Evolutionary conservation across 1,284 basidiomycete genomes (phyloP).

Genomic region (Sanghuangporus weigelae): DNA sequence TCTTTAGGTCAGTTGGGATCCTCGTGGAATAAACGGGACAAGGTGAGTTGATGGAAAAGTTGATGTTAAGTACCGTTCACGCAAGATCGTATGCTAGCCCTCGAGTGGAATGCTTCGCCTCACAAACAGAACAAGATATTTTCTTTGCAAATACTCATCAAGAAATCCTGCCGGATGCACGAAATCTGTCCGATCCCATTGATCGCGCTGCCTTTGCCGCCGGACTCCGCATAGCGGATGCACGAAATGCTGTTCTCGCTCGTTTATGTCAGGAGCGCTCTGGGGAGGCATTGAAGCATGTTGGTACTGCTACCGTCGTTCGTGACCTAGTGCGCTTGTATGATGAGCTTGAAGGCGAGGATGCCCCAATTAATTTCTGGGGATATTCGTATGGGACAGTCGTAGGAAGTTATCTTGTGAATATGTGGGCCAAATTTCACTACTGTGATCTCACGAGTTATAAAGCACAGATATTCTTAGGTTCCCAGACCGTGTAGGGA

Average conservation of each 20-base stretch:
- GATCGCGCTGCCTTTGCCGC: slow-evolving; percentile 20
- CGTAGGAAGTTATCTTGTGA: slow-evolving; percentile 22
- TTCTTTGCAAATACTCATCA: slow-evolving; percentile 21
- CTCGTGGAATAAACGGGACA: slow-evolving; percentile 25
- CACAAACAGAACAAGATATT: slow-evolving; percentile 25
- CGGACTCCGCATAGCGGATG: slow-evolving; percentile 21
- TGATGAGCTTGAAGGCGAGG: slow-evolving; percentile 21
- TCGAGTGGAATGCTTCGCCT: slow-evolving; percentile 23
- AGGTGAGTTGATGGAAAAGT: slow-evolving; percentile 17
- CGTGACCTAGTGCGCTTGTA: slow-evolving; percentile 24
- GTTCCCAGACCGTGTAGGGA: slow-evolving; percentile 25
- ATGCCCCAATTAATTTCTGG: slow-evolving; percentile 22
- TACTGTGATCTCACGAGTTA: background rate
- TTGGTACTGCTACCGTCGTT: slow-evolving; percentile 25
- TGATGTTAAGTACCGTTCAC: background rate
- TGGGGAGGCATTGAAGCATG: slow-evolving; percentile 22
- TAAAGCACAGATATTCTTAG: slow-evolving; percentile 5
- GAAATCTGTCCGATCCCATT: slow-evolving; percentile 21
- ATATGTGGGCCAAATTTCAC: slow-evolving; percentile 19
- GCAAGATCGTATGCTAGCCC: slow-evolving; percentile 17
- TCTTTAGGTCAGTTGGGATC: slow-evolving; percentile 26
- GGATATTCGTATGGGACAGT: slow-evolving; percentile 25
- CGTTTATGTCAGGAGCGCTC: slow-evolving; percentile 22
- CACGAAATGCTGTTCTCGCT: slow-evolving; percentile 21
- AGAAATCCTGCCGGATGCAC: slow-evolving; percentile 20